These are phyloP conservation scores for Ceratobasidium sp. DNA, from an alignment of 1,284 basidiomycete species.

Conservation along the genomic window DNA sequence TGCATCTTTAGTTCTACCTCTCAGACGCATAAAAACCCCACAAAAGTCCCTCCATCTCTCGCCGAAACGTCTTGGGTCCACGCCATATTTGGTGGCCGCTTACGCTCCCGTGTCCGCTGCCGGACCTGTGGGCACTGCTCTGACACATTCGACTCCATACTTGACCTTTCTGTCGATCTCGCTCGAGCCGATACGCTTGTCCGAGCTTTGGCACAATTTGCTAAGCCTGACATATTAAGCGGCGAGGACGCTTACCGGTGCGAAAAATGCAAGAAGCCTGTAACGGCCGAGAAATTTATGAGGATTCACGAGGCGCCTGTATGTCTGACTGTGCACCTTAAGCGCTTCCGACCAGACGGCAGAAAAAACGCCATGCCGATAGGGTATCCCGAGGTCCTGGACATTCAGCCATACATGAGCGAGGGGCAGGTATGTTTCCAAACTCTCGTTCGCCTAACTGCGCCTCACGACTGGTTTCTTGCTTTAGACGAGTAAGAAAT, in stretches of 20 bases:
- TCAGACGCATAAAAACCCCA: constrained; percentile 48
- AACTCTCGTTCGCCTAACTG: neutral
- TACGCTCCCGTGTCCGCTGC: constrained; percentile 95
- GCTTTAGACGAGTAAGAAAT: constrained; percentile 67
- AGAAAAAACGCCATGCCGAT: constrained; percentile 83
- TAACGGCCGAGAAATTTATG: constrained; percentile 87
- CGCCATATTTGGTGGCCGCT: constrained; percentile 89
- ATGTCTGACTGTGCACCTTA: constrained; percentile 95
- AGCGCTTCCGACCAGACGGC: constrained; percentile 91
- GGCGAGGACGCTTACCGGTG: constrained; percentile 98
- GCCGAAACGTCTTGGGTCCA: constrained; percentile 95
- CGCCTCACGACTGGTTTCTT: constrained; percentile 8
- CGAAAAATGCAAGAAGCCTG: constrained; percentile 94
- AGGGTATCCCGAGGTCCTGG: constrained; percentile 80
- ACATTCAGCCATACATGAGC: constrained; percentile 84
- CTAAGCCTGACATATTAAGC: constrained; percentile 81
- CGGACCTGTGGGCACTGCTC: constrained; percentile 83
- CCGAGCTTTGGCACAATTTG: constrained; percentile 84
- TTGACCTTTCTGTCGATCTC: constrained; percentile 93
- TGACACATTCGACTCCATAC: constrained; percentile 95
- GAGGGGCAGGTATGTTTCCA: constrained; percentile 60
- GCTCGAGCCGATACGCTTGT: constrained; percentile 66
- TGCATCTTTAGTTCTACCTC: constrained; percentile 60
- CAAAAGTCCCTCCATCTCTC: constrained; percentile 79
- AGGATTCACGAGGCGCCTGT: constrained; percentile 87